Percentiles rank a stretch among this genome's conserved stretches.
These are phyloP conservation scores for Fusarium kyushuense DNA, from an alignment of 2,329 filamentous ascomycete genomes.

Conservation along the genomic window DNA sequence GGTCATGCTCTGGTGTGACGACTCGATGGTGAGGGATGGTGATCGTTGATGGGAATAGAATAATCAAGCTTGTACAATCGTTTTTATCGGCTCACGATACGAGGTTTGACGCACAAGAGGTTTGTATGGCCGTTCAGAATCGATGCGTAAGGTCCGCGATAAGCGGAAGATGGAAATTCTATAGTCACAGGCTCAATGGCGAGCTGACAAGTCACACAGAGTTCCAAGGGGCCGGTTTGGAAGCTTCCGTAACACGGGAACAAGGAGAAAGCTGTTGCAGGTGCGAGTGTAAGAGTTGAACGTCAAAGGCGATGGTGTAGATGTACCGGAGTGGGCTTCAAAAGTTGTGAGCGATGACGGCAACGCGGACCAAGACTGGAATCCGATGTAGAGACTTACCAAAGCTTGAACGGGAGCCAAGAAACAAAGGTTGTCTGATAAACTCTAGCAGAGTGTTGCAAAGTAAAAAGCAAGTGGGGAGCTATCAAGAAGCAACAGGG, in stretches of 20 bases:
- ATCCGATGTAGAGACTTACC: slow-evolving; percentile 44
- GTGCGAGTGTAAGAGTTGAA: slow-evolving; percentile 36
- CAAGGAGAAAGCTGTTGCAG: slow-evolving; percentile 34
- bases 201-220: slow-evolving; percentile 41
- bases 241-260: slow-evolving; percentile 39
- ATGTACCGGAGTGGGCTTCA: slow-evolving; percentile 31
- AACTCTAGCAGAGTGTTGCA: slow-evolving; percentile 25
- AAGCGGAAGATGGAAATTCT: slow-evolving; percentile 22
- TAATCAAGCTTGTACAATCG: slow-evolving; percentile 18
- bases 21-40: slow-evolving; percentile 16
- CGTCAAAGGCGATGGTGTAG: slow-evolving; percentile 41
- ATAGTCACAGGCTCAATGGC: slow-evolving; percentile 32
- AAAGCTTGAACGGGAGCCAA: slow-evolving; percentile 39
- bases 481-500: slow-evolving; percentile 32
- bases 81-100: slow-evolving; percentile 10
- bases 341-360: slow-evolving; percentile 44
- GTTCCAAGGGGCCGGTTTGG: slow-evolving; percentile 37
- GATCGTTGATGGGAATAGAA: slow-evolving; percentile 24
- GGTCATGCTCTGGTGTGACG: slow-evolving; percentile 43
- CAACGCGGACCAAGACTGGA: slow-evolving; percentile 39
- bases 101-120: slow-evolving; percentile 10
- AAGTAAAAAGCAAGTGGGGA: slow-evolving; percentile 29
- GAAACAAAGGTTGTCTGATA: slow-evolving; percentile 24
- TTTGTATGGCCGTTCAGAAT: slow-evolving; percentile 17
- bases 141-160: slow-evolving; percentile 21